Evolutionary conservation across 352 stramenopile genomes (phyloP).

Genomic region (Ophiocytium majus): DNA sequence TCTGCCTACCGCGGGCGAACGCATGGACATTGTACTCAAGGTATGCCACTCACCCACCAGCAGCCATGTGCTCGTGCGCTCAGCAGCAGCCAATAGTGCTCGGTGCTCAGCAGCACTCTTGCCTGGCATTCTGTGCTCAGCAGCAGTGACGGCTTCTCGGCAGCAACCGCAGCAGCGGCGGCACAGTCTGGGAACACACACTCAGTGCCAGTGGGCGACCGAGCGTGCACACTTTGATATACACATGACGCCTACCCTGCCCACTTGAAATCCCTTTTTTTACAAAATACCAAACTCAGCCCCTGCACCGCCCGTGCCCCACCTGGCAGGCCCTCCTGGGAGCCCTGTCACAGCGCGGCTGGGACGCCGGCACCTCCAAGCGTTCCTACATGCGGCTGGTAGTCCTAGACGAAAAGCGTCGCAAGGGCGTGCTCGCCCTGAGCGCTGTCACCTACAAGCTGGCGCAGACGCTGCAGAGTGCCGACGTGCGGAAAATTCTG

Average conservation of each 20-base stretch:
- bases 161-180: neutral
- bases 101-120: no score
- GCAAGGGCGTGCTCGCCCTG: conserved; percentile 46
- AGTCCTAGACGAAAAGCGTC: conserved; percentile 52
- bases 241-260: neutral
- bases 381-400: conserved; percentile 39
- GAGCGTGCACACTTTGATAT: no score
- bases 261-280: no score
- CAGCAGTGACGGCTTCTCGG: no score
- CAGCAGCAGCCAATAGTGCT: no score
- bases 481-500: neutral
- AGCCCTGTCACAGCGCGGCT: conserved; percentile 44
- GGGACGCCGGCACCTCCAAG: conserved; percentile 32
- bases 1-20: conserved; percentile 50
- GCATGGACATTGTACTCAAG: conserved; percentile 53
- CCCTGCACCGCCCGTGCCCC: no score
- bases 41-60: no score
- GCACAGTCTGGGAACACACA: neutral
- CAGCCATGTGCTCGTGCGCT: no score
- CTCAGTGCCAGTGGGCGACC: neutral
- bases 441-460: conserved; percentile 36
- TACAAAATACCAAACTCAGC: no score
- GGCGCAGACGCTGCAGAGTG: neutral
- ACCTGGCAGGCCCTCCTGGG: conserved; percentile 46
- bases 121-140: no score